A percentile compares a stretch with the other conserved stretches of the same genome.
phyloP scores from a whole-genome alignment of 1,284 basidiomycete species.

The Fomitiporia mediterranea region DNA sequence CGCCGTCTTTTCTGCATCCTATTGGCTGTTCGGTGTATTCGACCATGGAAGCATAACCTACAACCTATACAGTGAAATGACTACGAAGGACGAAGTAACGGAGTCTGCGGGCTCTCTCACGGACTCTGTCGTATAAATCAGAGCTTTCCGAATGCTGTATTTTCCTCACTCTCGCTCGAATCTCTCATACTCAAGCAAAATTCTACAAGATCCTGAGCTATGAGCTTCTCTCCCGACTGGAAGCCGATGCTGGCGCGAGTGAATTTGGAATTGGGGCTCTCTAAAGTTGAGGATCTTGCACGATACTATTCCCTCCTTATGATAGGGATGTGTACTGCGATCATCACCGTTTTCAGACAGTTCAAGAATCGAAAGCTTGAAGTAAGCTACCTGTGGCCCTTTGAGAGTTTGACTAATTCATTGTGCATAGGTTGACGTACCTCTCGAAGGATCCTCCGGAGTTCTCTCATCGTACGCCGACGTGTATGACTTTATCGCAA shows the following conservation, averaged over 20 bases:
- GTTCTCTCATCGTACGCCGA: conserved; percentile 6
- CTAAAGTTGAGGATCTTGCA: neutral
- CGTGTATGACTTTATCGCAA: conserved; percentile 7
- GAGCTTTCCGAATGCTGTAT: neutral
- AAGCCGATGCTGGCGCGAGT: too few relatives aligned
- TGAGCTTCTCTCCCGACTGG: neutral
- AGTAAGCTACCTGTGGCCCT: too few relatives aligned
- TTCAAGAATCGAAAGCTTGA: too few relatives aligned
- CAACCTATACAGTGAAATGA: too few relatives aligned
- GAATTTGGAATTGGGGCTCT: neutral
- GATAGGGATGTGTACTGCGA: too few relatives aligned
- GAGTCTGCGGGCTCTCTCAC: neutral
- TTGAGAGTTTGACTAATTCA: too few relatives aligned
- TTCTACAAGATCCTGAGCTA: neutral
- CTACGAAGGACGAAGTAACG: too few relatives aligned
- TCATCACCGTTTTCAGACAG: too few relatives aligned
- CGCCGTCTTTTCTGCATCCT: too few relatives aligned
- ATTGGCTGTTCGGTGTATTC: too few relatives aligned
- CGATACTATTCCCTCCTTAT: neutral
- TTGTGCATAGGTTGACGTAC: conserved; percentile 17
- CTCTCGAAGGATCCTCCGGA: conserved; percentile 3
- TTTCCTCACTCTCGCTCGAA: neutral
- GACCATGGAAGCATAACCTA: too few relatives aligned
- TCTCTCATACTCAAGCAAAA: too few relatives aligned
- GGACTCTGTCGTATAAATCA: neutral